phyloP scores from a whole-genome alignment of 495 filamentous ascomycete genomes.

The Aspergillus bridgeri region DNA sequence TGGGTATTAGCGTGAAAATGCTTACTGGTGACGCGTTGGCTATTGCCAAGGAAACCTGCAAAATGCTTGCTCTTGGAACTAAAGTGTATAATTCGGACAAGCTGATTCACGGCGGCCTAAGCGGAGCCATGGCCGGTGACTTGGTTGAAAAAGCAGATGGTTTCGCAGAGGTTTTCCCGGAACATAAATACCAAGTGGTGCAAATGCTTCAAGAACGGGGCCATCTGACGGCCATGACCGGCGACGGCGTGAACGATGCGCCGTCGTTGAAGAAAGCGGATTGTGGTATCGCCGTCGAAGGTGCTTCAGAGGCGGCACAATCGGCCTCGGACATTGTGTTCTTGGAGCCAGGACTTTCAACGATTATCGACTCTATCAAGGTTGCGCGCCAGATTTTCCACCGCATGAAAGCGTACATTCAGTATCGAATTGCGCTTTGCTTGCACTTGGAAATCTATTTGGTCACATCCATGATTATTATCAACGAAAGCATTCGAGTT shows the following conservation, averaged over 20 bases:
- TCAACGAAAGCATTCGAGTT: conserved; percentile 65
- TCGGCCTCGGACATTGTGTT: conserved; percentile 74
- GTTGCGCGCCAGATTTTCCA: conserved; percentile 75
- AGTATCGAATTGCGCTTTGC: conserved; percentile 74
- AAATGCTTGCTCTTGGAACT: conserved; percentile 70
- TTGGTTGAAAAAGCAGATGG: conserved; percentile 70
- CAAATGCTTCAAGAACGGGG: conserved; percentile 96
- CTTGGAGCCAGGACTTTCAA: conserved; percentile 68
- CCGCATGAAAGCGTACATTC: conserved; percentile 76
- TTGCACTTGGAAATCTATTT: conserved; percentile 71
- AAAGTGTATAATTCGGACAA: conserved; percentile 73
- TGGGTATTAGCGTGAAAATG: conserved; percentile 74
- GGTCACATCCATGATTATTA: conserved; percentile 69
- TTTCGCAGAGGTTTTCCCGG: conserved; percentile 87
- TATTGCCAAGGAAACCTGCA: conserved; percentile 75
- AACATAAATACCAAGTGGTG: conserved; percentile 97
- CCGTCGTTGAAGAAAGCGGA: conserved; percentile 96
- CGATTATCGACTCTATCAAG: conserved; percentile 72
- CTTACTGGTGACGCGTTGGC: conserved; percentile 72
- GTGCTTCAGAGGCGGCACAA: conserved; percentile 69
- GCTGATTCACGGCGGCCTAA: conserved; percentile 66
- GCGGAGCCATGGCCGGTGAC: conserved; percentile 66
- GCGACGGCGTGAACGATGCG: conserved; percentile 96
- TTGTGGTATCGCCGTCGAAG: conserved; percentile 68
- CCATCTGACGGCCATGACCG: conserved; percentile 96